Percentiles rank a stretch among this genome's conserved stretches.
Evolutionary conservation across 2,329 filamentous ascomycete genomes (phyloP).

Genomic region (Cladosporium sp.): DNA sequence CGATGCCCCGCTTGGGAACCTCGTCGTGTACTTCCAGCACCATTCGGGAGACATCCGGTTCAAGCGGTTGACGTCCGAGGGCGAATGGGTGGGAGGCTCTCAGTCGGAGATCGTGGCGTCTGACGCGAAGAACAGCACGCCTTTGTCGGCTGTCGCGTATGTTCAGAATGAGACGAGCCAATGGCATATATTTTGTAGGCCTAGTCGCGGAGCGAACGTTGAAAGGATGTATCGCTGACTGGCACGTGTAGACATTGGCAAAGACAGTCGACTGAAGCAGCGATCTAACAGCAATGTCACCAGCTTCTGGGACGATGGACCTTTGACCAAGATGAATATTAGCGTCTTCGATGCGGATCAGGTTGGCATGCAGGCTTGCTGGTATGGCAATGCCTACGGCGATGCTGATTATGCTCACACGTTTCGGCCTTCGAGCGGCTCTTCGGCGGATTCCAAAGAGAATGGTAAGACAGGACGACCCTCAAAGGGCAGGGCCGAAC

Average conservation of each 20-base stretch:
- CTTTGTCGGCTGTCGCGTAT: conserved; percentile 40
- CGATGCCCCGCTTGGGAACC: conserved; percentile 30
- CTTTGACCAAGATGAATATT: conserved; percentile 27
- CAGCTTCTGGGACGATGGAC: conserved; percentile 37
- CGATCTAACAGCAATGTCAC: conserved; percentile 32
- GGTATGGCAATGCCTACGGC: conserved; percentile 33
- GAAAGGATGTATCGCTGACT: neutral
- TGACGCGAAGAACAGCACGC: conserved; percentile 39
- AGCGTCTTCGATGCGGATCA: conserved; percentile 26
- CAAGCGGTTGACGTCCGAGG: conserved; percentile 32
- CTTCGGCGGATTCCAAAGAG: neutral
- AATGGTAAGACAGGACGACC: neutral
- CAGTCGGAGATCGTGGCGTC: conserved; percentile 34
- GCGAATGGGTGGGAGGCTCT: conserved; percentile 35
- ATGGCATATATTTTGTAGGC: conserved; percentile 31
- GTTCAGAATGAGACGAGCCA: conserved; percentile 28
- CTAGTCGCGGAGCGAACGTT: neutral
- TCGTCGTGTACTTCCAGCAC: conserved; percentile 43
- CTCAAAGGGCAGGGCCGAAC: no score
- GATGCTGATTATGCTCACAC: conserved; percentile 35
- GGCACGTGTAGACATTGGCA: conserved; percentile 31
- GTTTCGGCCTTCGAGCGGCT: conserved; percentile 21
- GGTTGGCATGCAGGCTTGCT: conserved; percentile 35
- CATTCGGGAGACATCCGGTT: conserved; percentile 37
- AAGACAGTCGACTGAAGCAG: conserved; percentile 35